Base-by-base conservation (phyloP, 345 rosid genomes). In the Cardamine resedifolia region DNA sequence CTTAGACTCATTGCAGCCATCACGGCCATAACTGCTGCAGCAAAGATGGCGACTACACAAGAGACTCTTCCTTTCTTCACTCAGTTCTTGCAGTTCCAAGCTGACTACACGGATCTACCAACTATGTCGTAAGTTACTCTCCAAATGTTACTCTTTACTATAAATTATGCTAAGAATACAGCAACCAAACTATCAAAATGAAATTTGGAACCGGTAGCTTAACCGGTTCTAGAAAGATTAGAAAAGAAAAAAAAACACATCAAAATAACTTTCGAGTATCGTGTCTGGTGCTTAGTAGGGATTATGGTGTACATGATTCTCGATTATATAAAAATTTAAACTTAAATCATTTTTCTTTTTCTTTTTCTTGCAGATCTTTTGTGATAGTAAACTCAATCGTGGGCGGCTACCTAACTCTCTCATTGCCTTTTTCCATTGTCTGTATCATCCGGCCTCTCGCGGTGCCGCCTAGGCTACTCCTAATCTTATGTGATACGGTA, bases 31-130 rank as follows among this genome's bases (percentile, higher is more conserved):
- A 76, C 87, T 15, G 89, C 97, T 4, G 85, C 97, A 7, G 85
- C 84, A 15, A 79, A 84, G 47, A 87, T 91, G 95, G 98, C 91
- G 19, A 91, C 85, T 2, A 88, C 85, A 2, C 86, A 73, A 27
- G 83, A 94, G 51, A 85, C 91, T 48, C 90, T 94, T 36, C 98
- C 98, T 49, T 89, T 93, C 83, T 88, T 94, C 86, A 86, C 96
- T 28, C 96, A 88, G 80, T 94, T 91, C 83, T 89, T 89, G 81
- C 96, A 86, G 79, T 94, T 94, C 63, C 56, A 87, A 78, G 98
- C 98, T 59, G 75, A 89, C 39, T 91, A 91, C 43, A 87, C 88
- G 21, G 96, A 94, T 80, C 72, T 94, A 36, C 92, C 96, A 57
- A 85, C 92, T 2, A 73, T 88, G 7, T 70, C 58, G 95, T 89